A percentile compares a stretch with the other conserved stretches of the same genome.
These are phyloP conservation scores for Rhizopogon salebrosus DNA, from an alignment of 768 basidiomycete genomes.

Conservation along the genomic window DNA sequence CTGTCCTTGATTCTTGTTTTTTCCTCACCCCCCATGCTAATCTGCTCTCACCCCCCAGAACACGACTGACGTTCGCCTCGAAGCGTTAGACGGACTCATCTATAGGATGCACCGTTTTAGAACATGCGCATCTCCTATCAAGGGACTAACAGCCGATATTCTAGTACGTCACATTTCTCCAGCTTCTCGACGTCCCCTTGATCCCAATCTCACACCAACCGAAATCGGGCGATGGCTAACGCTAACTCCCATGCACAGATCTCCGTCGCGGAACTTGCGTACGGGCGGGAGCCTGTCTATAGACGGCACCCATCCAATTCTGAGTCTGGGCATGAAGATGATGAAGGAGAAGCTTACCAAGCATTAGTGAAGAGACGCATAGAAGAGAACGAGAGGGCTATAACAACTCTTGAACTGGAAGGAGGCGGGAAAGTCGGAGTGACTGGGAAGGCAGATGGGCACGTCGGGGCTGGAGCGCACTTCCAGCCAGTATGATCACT, in stretches of 20 bases:
- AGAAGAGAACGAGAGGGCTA: not conserved
- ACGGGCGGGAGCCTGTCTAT: constrained; percentile 42
- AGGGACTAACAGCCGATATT: constrained; percentile 81
- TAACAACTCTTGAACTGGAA: not conserved
- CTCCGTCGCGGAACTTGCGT: constrained; percentile 58
- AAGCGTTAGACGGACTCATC: constrained; percentile 41
- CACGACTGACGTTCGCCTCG: constrained; percentile 44
- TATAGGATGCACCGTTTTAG: constrained; percentile 88
- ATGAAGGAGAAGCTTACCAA: constrained; percentile 21
- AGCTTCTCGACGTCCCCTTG: not conserved
- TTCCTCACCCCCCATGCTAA: not conserved
- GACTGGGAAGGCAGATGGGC: not conserved
- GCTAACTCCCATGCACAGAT: constrained; percentile 41
- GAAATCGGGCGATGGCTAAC: not conserved
- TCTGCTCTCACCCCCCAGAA: constrained; percentile 35
- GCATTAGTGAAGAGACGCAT: constrained; percentile 1
- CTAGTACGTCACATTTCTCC: constrained; percentile 41
- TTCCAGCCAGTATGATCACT: too few species aligned
- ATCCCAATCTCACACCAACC: not conserved
- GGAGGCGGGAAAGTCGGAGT: not conserved
- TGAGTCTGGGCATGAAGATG: not conserved
- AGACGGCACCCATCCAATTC: constrained; percentile 46
- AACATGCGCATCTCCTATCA: constrained; percentile 71
- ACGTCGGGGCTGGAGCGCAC: too few species aligned
- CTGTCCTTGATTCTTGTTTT: not conserved